Conservation (phyloP, 192 early-diverging fungal genomes). For the Lunasporangiospora selenospora region DNA sequence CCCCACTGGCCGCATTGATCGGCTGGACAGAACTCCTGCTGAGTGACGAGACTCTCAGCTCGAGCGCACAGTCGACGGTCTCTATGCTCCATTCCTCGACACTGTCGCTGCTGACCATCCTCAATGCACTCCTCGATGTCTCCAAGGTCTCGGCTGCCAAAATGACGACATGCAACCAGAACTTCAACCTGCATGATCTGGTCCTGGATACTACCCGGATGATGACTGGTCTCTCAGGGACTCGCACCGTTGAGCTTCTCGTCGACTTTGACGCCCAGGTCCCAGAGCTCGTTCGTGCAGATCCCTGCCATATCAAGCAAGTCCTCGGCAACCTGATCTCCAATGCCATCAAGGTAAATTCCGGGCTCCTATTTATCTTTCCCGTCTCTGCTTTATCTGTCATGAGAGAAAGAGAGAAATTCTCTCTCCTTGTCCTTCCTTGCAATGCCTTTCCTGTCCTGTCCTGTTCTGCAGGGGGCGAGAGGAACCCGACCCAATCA, state of each 20-base stretch:
- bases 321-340: constrained; percentile 44
- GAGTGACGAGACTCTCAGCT: constrained; percentile 41
- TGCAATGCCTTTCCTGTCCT: no score
- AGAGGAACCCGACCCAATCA: no score
- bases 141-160: constrained; percentile 49
- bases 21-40: constrained; percentile 45
- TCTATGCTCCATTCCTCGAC: constrained; percentile 47
- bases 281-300: constrained; percentile 45
- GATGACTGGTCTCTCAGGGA: constrained; percentile 47
- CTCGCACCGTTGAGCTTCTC: constrained; percentile 42
- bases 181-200: constrained; percentile 47
- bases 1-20: constrained; percentile 42
- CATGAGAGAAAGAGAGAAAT: no score
- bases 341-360: constrained; percentile 46
- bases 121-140: constrained; percentile 42
- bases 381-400: no score
- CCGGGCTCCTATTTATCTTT: background rate
- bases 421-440: no score
- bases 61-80: constrained; percentile 38
- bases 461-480: no score
- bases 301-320: constrained; percentile 42
- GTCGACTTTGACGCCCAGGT: constrained; percentile 45
- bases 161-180: constrained; percentile 44
- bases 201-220: constrained; percentile 41
- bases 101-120: constrained; percentile 33